Evolutionary conservation across 2,329 filamentous ascomycete species (phyloP).

Genomic region (Plectosphaerella cucumerina): DNA sequence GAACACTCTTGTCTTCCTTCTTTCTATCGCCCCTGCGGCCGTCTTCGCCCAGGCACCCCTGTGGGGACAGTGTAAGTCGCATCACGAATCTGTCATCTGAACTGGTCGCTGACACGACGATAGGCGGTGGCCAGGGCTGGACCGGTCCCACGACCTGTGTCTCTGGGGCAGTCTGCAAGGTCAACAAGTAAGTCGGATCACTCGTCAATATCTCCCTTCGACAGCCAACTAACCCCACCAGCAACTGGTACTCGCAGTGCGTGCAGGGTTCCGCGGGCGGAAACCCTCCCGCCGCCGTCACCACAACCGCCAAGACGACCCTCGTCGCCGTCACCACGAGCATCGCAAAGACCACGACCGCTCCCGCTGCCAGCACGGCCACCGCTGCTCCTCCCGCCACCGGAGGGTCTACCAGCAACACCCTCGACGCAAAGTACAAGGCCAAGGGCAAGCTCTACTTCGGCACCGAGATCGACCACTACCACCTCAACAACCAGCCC

Average conservation of each 20-base stretch:
- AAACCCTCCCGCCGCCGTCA: not conserved
- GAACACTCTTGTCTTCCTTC: slow-evolving; percentile 8
- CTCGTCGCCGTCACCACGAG: not conserved
- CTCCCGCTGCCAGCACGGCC: not conserved
- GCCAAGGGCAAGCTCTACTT: not conserved
- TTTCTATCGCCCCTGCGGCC: slow-evolving; percentile 10
- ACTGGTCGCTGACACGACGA: not conserved
- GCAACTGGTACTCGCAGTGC: slow-evolving; percentile 15
- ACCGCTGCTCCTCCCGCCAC: not conserved
- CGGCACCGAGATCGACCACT: not conserved
- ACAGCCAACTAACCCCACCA: not conserved
- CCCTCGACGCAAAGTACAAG: not conserved
- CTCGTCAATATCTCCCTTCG: not conserved
- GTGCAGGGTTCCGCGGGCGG: slow-evolving; percentile 6
- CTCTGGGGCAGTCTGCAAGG: slow-evolving; percentile 28
- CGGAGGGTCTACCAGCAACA: not conserved
- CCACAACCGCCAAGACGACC: not conserved
- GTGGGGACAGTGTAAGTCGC: slow-evolving; percentile 13
- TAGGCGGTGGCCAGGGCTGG: slow-evolving; percentile 28
- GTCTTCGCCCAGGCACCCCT: slow-evolving; percentile 12
- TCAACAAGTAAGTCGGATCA: slow-evolving; percentile 21
- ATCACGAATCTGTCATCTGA: not conserved
- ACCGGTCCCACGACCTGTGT: slow-evolving; percentile 30
- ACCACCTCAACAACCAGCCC: not conserved
- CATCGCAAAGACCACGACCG: not conserved